Base-by-base conservation (phyloP, 345 rosid species). In the Hibiscus mutabilis region DNA sequence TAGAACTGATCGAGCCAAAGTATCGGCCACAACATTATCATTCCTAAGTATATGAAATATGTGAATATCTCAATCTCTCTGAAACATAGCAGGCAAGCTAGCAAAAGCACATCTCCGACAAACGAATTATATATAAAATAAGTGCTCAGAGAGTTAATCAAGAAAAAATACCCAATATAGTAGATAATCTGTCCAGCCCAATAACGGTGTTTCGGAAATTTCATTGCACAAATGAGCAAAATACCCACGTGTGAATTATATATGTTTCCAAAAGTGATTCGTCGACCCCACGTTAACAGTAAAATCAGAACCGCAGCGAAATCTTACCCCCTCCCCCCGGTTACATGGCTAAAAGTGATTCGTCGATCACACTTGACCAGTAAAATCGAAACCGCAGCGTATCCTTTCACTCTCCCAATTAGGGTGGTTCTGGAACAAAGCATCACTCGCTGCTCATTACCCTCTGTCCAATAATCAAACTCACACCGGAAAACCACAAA, bases 361-460 rank as follows among this genome's bases (percentile, higher is more conserved):
- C 12, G 66, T 24, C 2, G 1, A 11, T 7, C 46, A 1, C 33
- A 40, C 4, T n/a, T 11, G 24, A 14, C 13, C 64, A 8, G 24
- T 8, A 59, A 24, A 7, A 3, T 33, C 25, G 1, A 22, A 11
- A 1, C 56, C 61, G 46, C 74, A 68, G 60, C 16, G 7, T 61
- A 73, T 53, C 24, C 1, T 3, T 49, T 1, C 73, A 6, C 44
- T n/a, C 12, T 62, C 68, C 61, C n/a, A 57, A 42, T 63, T 71
- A 71, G 73, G 74, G 55, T 65, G 37, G 24, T 6, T 56, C 51
- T 42, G 69, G 18, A 65, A 44, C 56, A 71, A 31, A 19, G 53
- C 19, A 44, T 18, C 66, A 12, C 60, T 51, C 24, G n/a, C 53
- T 42, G 9, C 52, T 42, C 29, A 14, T 37, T n/a, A 16, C 13